Evolutionary conservation across 2,329 filamentous ascomycete species (phyloP).

Genomic region (Alternaria postmessia): DNA sequence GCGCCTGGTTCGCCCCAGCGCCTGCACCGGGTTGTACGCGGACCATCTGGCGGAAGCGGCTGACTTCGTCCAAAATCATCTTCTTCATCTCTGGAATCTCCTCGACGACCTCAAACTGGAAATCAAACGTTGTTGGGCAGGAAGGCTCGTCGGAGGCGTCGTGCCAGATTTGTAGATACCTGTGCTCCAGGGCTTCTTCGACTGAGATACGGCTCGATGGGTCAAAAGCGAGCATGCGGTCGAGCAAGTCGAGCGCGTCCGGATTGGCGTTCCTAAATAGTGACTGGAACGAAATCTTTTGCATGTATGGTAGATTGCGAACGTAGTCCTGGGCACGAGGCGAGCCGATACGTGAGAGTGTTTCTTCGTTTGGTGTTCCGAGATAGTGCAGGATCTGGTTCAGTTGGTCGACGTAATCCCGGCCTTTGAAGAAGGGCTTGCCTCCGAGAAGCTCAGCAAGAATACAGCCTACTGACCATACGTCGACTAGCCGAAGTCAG

Average conservation of each 20-base stretch:
- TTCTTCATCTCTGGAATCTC: constrained; percentile 94
- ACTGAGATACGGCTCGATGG: constrained; percentile 92
- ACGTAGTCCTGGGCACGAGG: constrained; percentile 98
- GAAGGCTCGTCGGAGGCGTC: constrained; percentile 94
- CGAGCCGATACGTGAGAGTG: constrained; percentile 89
- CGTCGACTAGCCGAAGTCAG: constrained; percentile 74
- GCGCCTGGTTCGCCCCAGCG: constrained; percentile 50
- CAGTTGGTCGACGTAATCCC: constrained; percentile 98
- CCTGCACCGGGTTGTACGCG: constrained; percentile 49
- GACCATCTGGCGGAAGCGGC: constrained; percentile 76
- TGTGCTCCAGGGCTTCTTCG: constrained; percentile 94
- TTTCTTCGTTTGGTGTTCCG: constrained; percentile 95
- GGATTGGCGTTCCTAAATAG: constrained; percentile 96
- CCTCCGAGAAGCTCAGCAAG: constrained; percentile 94
- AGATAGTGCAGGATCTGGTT: constrained; percentile 99
- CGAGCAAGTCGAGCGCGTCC: constrained; percentile 91
- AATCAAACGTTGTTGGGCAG: constrained; percentile 95
- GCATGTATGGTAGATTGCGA: constrained; percentile 92
- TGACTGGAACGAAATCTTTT: constrained; percentile 86
- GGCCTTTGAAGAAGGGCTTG: constrained; percentile 98
- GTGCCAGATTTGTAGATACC: constrained; percentile 98
- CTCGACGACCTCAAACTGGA: constrained; percentile 97
- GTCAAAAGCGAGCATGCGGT: constrained; percentile 98
- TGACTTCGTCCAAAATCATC: constrained; percentile 97
- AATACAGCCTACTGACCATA: constrained; percentile 99